Conservation (phyloP, 1,139 yeast species). For the Debaryomyces sp. region DNA sequence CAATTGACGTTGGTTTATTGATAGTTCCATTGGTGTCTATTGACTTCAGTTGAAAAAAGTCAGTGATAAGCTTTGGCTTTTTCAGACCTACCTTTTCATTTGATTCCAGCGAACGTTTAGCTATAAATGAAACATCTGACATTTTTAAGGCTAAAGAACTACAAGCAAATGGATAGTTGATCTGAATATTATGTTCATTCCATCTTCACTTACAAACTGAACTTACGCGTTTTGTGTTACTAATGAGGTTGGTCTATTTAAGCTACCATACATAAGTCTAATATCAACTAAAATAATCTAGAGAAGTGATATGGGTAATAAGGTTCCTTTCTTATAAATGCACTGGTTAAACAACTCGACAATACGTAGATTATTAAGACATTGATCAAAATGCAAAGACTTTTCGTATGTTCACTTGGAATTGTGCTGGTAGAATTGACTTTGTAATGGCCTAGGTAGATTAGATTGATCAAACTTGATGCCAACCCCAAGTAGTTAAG, state of each 20-base stretch:
- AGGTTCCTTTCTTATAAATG: constrained; percentile 41
- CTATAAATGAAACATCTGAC: not conserved
- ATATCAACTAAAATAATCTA: constrained; percentile 31
- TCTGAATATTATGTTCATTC: not conserved
- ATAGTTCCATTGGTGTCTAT: not conserved
- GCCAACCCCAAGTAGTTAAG: constrained; percentile 50
- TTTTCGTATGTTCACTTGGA: constrained; percentile 18
- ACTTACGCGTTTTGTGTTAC: constrained; percentile 2
- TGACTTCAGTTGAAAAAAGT: constrained; percentile 23
- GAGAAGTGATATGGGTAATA: constrained; percentile 42
- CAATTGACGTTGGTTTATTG: not conserved
- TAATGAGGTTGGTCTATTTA: not conserved
- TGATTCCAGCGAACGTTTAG: not conserved
- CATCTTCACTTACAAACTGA: not conserved
- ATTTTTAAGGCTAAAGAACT: not conserved
- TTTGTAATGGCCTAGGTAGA: constrained; percentile 37
- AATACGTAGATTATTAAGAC: constrained; percentile 27
- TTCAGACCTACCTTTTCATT: not conserved
- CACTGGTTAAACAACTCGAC: constrained; percentile 43
- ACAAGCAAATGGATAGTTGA: not conserved
- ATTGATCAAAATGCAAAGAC: constrained; percentile 16
- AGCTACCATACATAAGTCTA: not conserved
- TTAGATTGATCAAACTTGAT: constrained; percentile 37
- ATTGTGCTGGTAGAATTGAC: constrained; percentile 24
- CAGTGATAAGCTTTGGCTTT: constrained; percentile 23